Conservation (phyloP, 2,329 filamentous ascomycete species). For the Clonostachys byssicola region DNA sequence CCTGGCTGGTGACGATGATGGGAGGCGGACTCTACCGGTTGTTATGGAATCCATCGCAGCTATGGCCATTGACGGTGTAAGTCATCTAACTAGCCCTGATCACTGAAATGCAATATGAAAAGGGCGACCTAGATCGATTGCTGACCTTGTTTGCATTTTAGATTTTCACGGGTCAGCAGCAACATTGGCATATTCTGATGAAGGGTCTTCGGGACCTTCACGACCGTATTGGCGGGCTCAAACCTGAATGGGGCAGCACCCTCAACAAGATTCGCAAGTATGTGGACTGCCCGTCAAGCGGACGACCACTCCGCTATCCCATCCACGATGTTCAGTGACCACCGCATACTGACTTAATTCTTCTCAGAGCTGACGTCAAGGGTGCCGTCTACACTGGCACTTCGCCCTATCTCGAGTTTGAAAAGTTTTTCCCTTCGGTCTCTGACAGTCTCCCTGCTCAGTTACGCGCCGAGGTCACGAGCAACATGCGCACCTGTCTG, state of each 20-base stretch:
- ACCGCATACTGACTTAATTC: too few species aligned
- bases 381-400: constrained; percentile 22
- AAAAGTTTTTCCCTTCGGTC: constrained; percentile 12
- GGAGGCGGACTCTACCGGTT: constrained; percentile 7
- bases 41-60: constrained; percentile 23
- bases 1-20: constrained; percentile 1
- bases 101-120: not conserved
- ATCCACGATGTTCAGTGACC: too few species aligned
- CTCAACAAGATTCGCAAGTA: constrained; percentile 21
- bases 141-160: constrained; percentile 1
- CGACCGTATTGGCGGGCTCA: constrained; percentile 18
- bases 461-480: constrained; percentile 5
- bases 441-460: constrained; percentile 13
- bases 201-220: constrained; percentile 22
- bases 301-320: too few species aligned
- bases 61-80: constrained; percentile 19
- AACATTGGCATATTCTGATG: constrained; percentile 32
- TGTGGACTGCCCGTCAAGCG: not conserved
- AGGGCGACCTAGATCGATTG: not conserved
- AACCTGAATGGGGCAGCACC: constrained; percentile 6
- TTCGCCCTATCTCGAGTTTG: constrained; percentile 22
- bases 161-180: constrained; percentile 24
- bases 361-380: constrained; percentile 24
- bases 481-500: constrained; percentile 12
- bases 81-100: constrained; percentile 2